phyloP scores from a whole-genome alignment of 2,329 filamentous ascomycete genomes.

The Aureobasidium sp. region DNA sequence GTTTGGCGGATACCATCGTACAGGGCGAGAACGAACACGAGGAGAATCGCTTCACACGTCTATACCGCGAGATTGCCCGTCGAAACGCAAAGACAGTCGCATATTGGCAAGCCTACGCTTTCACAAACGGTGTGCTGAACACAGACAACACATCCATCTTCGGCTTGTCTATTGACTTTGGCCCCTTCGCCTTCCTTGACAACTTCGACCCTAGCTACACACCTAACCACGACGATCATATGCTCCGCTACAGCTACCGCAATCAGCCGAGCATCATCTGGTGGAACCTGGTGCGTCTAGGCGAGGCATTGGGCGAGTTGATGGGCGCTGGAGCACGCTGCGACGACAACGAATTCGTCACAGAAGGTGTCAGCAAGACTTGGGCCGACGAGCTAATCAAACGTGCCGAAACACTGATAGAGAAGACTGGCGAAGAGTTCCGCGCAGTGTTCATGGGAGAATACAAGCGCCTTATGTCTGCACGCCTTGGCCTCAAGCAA shows the following conservation, averaged over 20 bases:
- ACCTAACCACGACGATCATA: slow-evolving; percentile 89
- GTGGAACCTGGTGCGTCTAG: slow-evolving; percentile 94
- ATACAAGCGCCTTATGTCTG: slow-evolving; percentile 78
- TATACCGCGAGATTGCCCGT: slow-evolving; percentile 81
- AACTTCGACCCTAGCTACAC: slow-evolving; percentile 93
- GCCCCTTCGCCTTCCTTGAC: slow-evolving; percentile 95
- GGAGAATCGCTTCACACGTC: slow-evolving; percentile 77
- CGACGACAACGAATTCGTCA: slow-evolving; percentile 63
- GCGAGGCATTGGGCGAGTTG: slow-evolving; percentile 80
- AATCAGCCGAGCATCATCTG: slow-evolving; percentile 95
- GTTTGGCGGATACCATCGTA: slow-evolving; percentile 41
- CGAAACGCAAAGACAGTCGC: slow-evolving; percentile 84
- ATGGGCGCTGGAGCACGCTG: slow-evolving; percentile 67
- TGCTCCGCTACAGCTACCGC: slow-evolving; percentile 80
- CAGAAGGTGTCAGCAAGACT: slow-evolving; percentile 63
- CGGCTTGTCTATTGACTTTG: slow-evolving; percentile 87
- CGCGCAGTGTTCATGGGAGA: slow-evolving; percentile 79
- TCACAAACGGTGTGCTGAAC: slow-evolving; percentile 97
- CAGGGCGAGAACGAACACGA: slow-evolving; percentile 58
- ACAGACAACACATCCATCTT: slow-evolving; percentile 94
- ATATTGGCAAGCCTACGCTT: slow-evolving; percentile 96
- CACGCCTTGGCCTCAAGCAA: slow-evolving; percentile 65
- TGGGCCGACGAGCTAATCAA: slow-evolving; percentile 61
- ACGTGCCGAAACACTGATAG: slow-evolving; percentile 77
- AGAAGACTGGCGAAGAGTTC: slow-evolving; percentile 75